Evolutionary conservation across 139 green algal species (phyloP), one percentile per base, ranked within the genome.

Genomic region (Marvania coccoides): DNA sequence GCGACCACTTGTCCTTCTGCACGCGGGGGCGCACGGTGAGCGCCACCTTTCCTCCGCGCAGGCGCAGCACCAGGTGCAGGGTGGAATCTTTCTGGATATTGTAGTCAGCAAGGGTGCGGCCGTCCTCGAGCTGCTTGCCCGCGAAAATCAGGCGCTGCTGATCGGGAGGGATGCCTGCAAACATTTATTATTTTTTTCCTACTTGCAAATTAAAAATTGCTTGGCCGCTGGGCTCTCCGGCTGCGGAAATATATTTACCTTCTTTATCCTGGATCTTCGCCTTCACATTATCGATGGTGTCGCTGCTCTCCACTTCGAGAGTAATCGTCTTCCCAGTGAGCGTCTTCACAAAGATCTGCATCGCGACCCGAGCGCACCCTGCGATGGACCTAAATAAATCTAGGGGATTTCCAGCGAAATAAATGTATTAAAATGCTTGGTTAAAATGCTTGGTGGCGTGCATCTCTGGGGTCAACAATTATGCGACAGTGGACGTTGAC

Each of bases 81-180:
- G 73, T 81, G 47, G 79, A 47, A 77, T 81, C 89, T 83, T 97
- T 97, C 81, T 97, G 90, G 65, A 97, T 96, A 82, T 97, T 97
- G 91, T 97, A 97, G 78, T 97, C 91, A 4, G 91, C 88, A 59
- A 97, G 83, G 14, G 91, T 97, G 73, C 91, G 86, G 31, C 91
- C 91, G 61, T 97, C 91, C 81, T 97, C 91, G 67, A 97, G 87
- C 86, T 97, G 91, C 85, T 97, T 97, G 77, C 91, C 91, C 23
- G 91, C 91, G 65, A 97, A 97, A 70, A 97, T 97, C 47, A 97
- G 81, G 46, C 91, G 85, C 86, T 97, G 91, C 87, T 97, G 91
- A 83, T 97, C 91, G 35, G 91, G 91, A 8, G 91, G 91, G 64
- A 97, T 95, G 56, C 89, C 88, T 88, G 73, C 28, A 36, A 12